phyloP scores from a whole-genome alignment of 1,284 basidiomycete genomes.

The Heterobasidion annosum region DNA sequence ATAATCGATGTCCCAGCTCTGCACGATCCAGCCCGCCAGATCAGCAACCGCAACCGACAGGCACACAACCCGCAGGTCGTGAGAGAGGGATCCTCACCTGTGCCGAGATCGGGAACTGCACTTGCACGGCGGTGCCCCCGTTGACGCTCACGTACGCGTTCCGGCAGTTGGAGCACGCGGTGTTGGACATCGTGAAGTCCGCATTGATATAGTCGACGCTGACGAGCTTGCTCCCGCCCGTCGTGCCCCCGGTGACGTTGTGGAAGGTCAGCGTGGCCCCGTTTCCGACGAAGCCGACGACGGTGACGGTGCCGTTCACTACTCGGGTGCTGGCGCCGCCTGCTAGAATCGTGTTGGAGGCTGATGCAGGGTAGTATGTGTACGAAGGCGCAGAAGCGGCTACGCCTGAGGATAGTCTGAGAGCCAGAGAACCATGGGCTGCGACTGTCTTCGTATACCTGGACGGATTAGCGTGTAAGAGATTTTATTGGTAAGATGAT shows the following conservation, averaged over 20 bases:
- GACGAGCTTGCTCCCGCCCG: slow-evolving; percentile 33
- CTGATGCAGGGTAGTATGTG: not conserved
- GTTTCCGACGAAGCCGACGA: slow-evolving; percentile 34
- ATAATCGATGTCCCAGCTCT: not conserved
- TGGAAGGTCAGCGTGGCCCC: slow-evolving; percentile 34
- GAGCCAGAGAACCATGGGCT: not conserved
- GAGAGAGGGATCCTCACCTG: slow-evolving; percentile 20
- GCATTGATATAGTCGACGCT: slow-evolving; percentile 40
- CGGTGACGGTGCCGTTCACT: slow-evolving; percentile 28
- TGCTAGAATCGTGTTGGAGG: slow-evolving; percentile 21
- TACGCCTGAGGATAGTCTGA: not conserved
- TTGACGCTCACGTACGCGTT: slow-evolving; percentile 37
- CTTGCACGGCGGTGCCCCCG: slow-evolving; percentile 30
- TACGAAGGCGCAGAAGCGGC: not conserved
- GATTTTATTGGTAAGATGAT: not conserved
- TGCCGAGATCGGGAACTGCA: slow-evolving; percentile 38
- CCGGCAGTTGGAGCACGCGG: slow-evolving; percentile 37
- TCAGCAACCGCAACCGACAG: not conserved
- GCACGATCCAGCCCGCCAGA: not conserved
- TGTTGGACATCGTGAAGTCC: slow-evolving; percentile 31
- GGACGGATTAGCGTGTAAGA: not conserved
- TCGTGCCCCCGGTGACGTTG: slow-evolving; percentile 29
- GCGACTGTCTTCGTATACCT: not conserved
- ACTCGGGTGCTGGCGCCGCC: slow-evolving; percentile 30
- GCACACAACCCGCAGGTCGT: not conserved